Evolutionary conservation across 2,329 filamentous ascomycete genomes (phyloP).

Genomic region (Rutstroemia sp.): DNA sequence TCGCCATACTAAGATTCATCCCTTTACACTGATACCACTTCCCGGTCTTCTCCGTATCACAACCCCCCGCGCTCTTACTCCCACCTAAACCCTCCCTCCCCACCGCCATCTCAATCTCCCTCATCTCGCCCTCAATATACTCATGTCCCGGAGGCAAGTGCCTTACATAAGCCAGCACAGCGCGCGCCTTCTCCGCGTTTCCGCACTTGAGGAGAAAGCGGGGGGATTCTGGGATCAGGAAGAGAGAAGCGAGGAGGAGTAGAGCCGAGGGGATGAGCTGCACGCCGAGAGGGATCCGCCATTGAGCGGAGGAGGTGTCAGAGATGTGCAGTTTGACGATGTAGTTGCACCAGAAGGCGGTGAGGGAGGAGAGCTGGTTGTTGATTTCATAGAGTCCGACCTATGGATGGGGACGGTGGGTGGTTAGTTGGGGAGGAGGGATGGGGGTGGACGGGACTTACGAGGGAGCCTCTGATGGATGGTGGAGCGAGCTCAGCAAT

Average conservation of each 20-base stretch:
- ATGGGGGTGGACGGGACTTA: background rate
- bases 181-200: constrained; percentile 8
- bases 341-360: constrained; percentile 24
- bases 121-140: constrained; percentile 16
- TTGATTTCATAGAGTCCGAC: constrained; percentile 26
- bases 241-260: constrained; percentile 31
- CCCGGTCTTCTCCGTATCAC: background rate
- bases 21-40: background rate
- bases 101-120: constrained; percentile 18
- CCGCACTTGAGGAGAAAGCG: constrained; percentile 31
- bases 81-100: constrained; percentile 4
- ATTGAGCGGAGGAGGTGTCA: constrained; percentile 16
- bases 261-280: constrained; percentile 28
- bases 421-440: background rate
- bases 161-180: constrained; percentile 12
- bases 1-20: constrained; percentile 4
- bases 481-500: constrained; percentile 24
- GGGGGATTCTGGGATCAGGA: constrained; percentile 63
- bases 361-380: constrained; percentile 20
- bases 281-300: constrained; percentile 31
- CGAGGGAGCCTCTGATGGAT: constrained; percentile 15
- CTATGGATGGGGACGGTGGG: constrained; percentile 1
- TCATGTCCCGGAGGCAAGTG: constrained; percentile 9
- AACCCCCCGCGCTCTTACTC: background rate
- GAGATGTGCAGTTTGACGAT: constrained; percentile 19